Evolutionary conservation across 1,139 yeast genomes (phyloP).

Genomic region (Geotrichum citri-aurantii): DNA sequence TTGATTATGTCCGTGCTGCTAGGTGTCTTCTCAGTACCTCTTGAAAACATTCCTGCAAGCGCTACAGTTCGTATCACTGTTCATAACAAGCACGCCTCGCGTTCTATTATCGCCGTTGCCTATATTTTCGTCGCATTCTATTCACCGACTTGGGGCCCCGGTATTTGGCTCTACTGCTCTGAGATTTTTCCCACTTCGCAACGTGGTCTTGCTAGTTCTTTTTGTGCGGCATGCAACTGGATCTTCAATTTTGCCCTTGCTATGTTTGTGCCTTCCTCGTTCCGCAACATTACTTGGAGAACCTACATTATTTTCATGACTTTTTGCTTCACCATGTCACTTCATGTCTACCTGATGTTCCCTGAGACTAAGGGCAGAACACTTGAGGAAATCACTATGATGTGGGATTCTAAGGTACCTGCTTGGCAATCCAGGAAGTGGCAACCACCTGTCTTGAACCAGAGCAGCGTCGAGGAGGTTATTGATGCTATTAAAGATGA

Average conservation of each 20-base stretch:
- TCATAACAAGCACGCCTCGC: constrained; percentile 38
- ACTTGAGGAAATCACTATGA: constrained; percentile 59
- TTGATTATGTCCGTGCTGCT: constrained; percentile 43
- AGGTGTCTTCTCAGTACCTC: constrained; percentile 41
- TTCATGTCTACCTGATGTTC: constrained; percentile 55
- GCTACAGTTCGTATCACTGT: constrained; percentile 46
- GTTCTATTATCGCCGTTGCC: constrained; percentile 52
- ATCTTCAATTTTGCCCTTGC: constrained; percentile 54
- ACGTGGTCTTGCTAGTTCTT: constrained; percentile 50
- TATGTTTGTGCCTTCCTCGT: constrained; percentile 50
- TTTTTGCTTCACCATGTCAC: constrained; percentile 50
- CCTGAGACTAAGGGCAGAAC: constrained; percentile 62
- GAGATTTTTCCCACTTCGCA: constrained; percentile 55
- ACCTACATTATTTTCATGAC: constrained; percentile 60
- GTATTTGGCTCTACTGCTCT: constrained; percentile 54
- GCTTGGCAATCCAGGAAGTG: constrained; percentile 50
- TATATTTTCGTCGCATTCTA: constrained; percentile 62
- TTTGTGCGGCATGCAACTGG: constrained; percentile 58
- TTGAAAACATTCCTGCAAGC: constrained; percentile 36
- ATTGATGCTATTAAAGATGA: neutral
- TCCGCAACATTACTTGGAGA: constrained; percentile 49
- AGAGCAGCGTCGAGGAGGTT: neutral
- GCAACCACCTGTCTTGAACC: constrained; percentile 19
- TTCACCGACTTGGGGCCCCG: constrained; percentile 65
- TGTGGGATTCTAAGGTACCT: constrained; percentile 51